Base-by-base conservation (phyloP, 495 filamentous ascomycete genomes). In the Aspergillus indologenus region DNA sequence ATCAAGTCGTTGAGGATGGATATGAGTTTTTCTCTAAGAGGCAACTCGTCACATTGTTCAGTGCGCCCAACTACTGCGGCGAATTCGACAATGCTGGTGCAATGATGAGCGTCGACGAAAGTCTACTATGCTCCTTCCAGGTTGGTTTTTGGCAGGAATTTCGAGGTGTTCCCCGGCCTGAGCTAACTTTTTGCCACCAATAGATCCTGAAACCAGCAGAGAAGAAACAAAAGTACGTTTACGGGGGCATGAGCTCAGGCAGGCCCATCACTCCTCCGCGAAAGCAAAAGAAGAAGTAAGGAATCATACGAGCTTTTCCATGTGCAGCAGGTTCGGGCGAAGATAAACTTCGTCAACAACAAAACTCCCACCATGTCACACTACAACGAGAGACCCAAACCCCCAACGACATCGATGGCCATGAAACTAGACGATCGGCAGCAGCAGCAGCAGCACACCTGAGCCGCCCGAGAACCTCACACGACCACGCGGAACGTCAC, bases 211-310 rank as follows among this genome's bases (percentile, higher is more conserved):
- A 98, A 81, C 94, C 94, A 70, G 94, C 94, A 76, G 94, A 98
- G 85, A 98, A 98, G 87, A 98, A 98, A 89, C 93, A 96, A 91
- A 98, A 98, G 91, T 98, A 96, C 83, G 93, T 96, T 72, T 89
- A 90, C 80, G 86, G 87, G 81, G 85, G 89, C 81, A 86, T 92
- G 81, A 90, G 89, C 80, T 84, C 87, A 79, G 85, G 87, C 85
- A 87, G 87, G 79, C 84, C 89, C 78, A 82, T 89, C 79, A 94
- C 89, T 86, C 87, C 90, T 85, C 90, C 89, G 79, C 88, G 90
- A 85, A 93, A 90, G 77, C 86, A 90, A 79, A 88, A 90, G 81
- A 90, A 91, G 81, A 87, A 88, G 77, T 91, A 85, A 86, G 79
- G 81, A 62, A 73, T 80, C 79, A 88, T 90, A 87, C 90, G 83